Conservation (phyloP, 78 protist species). For the Parvularia atlantis region DNA sequence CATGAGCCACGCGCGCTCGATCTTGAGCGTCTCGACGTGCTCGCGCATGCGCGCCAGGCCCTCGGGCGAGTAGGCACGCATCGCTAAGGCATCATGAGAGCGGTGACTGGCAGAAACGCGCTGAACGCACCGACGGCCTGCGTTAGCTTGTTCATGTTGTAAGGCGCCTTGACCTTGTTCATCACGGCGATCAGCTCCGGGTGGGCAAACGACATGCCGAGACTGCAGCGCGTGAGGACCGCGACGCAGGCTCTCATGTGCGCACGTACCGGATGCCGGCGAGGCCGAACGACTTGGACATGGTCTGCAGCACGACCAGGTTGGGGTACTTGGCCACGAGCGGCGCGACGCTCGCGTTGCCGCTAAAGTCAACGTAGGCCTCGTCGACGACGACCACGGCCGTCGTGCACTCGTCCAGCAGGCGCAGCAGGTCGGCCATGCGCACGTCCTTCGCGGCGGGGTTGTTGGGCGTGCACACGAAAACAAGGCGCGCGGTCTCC, state of each 20-base stretch:
- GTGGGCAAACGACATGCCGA: slow-evolving; percentile 14
- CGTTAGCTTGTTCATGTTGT: slow-evolving; percentile 30
- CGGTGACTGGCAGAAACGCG: too few species aligned
- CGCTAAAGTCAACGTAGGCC: slow-evolving; percentile 36
- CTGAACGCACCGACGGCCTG: not conserved
- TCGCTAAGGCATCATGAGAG: not conserved
- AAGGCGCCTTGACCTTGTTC: slow-evolving; percentile 37
- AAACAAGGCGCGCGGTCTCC: too few species aligned
- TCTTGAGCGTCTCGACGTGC: not conserved
- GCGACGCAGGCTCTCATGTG: not conserved
- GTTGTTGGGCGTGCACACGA: slow-evolving; percentile 35
- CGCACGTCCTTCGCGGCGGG: slow-evolving; percentile 15
- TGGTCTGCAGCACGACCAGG: slow-evolving; percentile 35
- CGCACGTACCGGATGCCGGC: slow-evolving; percentile 26
- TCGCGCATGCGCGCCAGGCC: not conserved
- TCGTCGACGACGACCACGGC: slow-evolving; percentile 37
- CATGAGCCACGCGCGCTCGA: not conserved
- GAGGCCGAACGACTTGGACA: slow-evolving; percentile 43
- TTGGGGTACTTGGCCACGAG: slow-evolving; percentile 18
- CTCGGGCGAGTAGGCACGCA: not conserved
- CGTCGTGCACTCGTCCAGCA: not conserved
- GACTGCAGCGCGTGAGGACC: not conserved
- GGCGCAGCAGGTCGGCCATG: not conserved
- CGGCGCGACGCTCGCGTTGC: not conserved
- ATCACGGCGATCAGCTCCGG: slow-evolving; percentile 5